These are phyloP conservation scores for Panaeolus cyanescens DNA, from an alignment of 768 basidiomycete species.

Conservation along the genomic window DNA sequence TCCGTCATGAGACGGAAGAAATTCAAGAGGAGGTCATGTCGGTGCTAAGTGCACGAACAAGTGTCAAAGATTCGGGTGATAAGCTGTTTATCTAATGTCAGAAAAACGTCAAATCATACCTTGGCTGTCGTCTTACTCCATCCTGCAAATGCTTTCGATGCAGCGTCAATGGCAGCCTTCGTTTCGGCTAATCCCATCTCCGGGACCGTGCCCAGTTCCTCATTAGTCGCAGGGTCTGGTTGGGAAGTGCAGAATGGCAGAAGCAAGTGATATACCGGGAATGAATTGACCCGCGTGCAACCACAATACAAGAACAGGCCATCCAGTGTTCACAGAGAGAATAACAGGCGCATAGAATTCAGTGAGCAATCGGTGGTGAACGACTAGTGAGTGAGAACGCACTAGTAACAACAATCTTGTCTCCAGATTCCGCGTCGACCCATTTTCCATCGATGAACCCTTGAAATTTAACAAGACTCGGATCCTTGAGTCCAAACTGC, in stretches of 20 bases:
- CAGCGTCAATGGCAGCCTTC: constrained; percentile 81
- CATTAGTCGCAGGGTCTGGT: constrained; percentile 85
- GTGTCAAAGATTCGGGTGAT: not conserved
- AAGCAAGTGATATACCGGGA: not conserved
- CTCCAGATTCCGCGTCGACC: constrained; percentile 76
- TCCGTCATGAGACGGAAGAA: constrained; percentile 79
- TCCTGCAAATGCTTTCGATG: constrained; percentile 74
- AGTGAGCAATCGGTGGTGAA: not conserved
- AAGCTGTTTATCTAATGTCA: not conserved
- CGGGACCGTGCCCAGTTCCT: constrained; percentile 82
- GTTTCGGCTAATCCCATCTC: constrained; percentile 90
- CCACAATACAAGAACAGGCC: not conserved
- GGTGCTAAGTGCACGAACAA: constrained; percentile 45
- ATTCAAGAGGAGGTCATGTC: constrained; percentile 84
- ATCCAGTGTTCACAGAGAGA: not conserved
- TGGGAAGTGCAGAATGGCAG: not conserved
- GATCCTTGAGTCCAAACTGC: constrained; percentile 79
- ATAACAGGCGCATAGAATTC: not conserved
- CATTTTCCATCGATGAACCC: constrained; percentile 86
- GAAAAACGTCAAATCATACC: constrained; percentile 37
- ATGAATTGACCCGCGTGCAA: not conserved
- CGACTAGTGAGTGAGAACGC: constrained; percentile 24
- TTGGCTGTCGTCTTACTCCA: constrained; percentile 91
- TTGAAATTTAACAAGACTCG: constrained; percentile 72
- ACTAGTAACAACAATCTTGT: constrained; percentile 79